Base-by-base conservation (phyloP, 495 filamentous ascomycete species). In the Lasiosphaeris hirsuta region DNA sequence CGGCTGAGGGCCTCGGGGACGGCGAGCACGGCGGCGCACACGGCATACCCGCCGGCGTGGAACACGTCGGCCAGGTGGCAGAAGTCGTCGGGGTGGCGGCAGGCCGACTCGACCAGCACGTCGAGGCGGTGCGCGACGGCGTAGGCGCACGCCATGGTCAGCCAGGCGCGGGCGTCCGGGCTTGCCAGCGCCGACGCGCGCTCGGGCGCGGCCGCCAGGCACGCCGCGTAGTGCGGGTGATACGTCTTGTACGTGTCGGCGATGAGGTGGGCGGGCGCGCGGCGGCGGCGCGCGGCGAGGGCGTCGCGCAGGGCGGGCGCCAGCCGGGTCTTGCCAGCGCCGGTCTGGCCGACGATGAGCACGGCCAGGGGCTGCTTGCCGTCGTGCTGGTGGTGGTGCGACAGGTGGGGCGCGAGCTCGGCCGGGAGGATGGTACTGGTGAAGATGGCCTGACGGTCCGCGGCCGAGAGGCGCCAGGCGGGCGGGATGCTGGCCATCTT, bases 221-320 rank as follows among this genome's bases (percentile, higher is more conserved):
- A 60, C 0, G 46, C 1, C 4, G 9, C 7, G 63, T 72, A 74
- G 35, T 52, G 23, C 0, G 73, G 73, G 61, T 76, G 73, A 62
- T 72, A 70, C n/a, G 69, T 69, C 49, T 76, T 76, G 71, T 74
- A 76, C 10, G 68, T 70, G 69, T 76, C 73, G 35, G 73, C 72
- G 51, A 75, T 69, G 51, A 76, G 65, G 63, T 76, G 73, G 3
- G 63, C 62, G 19, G 59, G 61, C 1, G 19, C 0, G 7, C 10
- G 38, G 35, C 58, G 42, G 7, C 36, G 14, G 10, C 19, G 41
- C 35, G 23, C 10, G 45, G 40, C 14, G 33, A 75, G 34, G 56
- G 68, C 58, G 15, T 18, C 3, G 36, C 55, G 54, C 46, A 75
- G 54, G 15, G 51, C 53, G 7, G 72, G 73, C 8, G 71, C 67